Conservation (phyloP, 768 basidiomycete species). For the Melanogaster broomeanus region DNA sequence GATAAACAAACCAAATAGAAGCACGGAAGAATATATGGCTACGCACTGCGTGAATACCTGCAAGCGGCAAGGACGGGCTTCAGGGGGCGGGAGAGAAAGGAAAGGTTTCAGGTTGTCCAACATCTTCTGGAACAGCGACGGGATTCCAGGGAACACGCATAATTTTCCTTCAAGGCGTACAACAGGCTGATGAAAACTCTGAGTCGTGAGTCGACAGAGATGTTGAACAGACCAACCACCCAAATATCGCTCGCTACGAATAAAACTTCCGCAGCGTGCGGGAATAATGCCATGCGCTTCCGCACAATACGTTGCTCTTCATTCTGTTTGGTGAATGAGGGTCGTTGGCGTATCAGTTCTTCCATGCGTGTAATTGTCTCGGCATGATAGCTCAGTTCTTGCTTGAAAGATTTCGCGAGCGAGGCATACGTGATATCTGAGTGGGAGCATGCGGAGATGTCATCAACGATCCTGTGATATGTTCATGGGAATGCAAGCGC, state of each 20-base stretch:
- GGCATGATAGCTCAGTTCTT: conserved; percentile 67
- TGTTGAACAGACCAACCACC: conserved; percentile 56
- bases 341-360: conserved; percentile 55
- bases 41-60: conserved; percentile 82
- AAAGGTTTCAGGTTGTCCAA: conserved; percentile 70
- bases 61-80: conserved; percentile 73
- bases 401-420: conserved; percentile 81
- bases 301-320: conserved; percentile 76
- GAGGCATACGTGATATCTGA: conserved; percentile 88
- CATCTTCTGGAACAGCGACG: conserved; percentile 80
- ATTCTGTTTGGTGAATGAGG: conserved; percentile 61
- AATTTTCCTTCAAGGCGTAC: conserved; percentile 83
- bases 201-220: not conserved
- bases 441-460: not conserved
- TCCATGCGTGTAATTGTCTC: conserved; percentile 80
- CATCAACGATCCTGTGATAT: not conserved
- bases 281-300: conserved; percentile 90
- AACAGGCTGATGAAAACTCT: conserved; percentile 59
- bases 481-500: conserved; percentile 14
- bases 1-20: not conserved
- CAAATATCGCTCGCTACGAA: conserved; percentile 81
- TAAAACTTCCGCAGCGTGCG: conserved; percentile 72
- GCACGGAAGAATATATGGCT: not conserved
- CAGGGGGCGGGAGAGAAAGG: conserved; percentile 75
- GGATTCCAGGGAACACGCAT: conserved; percentile 92